Base-by-base conservation (phyloP, 257 asterid genomes). In the Solanum chilense region DNA sequence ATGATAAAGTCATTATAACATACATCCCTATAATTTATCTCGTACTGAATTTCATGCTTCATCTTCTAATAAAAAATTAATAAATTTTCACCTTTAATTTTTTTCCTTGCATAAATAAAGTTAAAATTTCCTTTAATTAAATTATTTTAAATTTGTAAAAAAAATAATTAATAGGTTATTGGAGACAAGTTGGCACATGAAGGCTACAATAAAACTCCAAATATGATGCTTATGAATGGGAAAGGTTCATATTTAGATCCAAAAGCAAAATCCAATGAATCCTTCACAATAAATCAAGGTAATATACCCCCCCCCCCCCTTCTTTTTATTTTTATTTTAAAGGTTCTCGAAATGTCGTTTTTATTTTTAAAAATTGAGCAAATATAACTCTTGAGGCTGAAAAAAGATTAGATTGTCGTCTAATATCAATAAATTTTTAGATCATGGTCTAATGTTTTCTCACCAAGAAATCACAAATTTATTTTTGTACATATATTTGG, bases 141-240 rank as follows among this genome's bases (percentile, higher is more conserved):
- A 29, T 12, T 16, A 9, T 39, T 73, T 82, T 90, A 66, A 1
- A 77, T 58, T 60, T 3, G 8, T 56, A 18, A 25, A 60, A 15
- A 60, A 15, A 10, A 87, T 4, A 87, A 71, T 82, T 10, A n/a
- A 25, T 88, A 94, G 98, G 90, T 71, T 45, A 89, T 90, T 27
- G 83, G 95, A 70, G n/a, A 86, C 64, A 86, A 69, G 4, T 49
- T 86, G 70, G 39, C 80, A 3, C 89, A 88, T 80, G 66, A 45
- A 39, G 85, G 69, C 16, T 29, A 80, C 25, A 31, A 47, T 47
- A 27, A 73, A 70, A 29, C 42, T 12, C 92, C 92, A 0, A 86
- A 60, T 10, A 84, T 84, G 88, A 93, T 95, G 87, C 95, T 95
- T 31, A 92, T 94, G 92, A 95, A 95, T 76, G 98, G 98, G 18